Percentiles rank a stretch among this genome's conserved stretches.
Evolutionary conservation across 2,329 filamentous ascomycete species (phyloP).

Genomic region (Daldinia eschscholtzii): DNA sequence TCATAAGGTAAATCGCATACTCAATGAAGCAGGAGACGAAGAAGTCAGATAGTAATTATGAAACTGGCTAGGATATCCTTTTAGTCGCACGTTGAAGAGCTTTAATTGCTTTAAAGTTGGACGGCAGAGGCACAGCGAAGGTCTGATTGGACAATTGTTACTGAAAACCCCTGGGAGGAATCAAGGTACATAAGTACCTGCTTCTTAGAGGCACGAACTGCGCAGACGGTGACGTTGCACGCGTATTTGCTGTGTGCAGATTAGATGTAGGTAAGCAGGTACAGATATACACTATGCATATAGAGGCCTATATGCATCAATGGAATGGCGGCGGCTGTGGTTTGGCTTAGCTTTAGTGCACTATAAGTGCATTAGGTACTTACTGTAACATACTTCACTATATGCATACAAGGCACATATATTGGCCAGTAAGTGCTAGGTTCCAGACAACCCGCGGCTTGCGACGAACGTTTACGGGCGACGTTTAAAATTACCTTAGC

Average conservation of each 20-base stretch:
- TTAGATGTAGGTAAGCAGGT: background rate
- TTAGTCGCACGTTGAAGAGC: constrained; percentile 34
- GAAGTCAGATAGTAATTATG: constrained; percentile 29
- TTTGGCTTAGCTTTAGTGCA: background rate
- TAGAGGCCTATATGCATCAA: constrained; percentile 5
- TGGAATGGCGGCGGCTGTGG: background rate
- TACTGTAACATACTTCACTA: background rate
- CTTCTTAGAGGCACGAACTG: constrained; percentile 9
- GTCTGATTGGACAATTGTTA: background rate
- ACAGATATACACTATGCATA: background rate
- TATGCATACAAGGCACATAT: background rate
- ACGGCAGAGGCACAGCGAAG: constrained; percentile 28
- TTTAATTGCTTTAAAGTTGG: constrained; percentile 29
- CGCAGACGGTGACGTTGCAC: constrained; percentile 13
- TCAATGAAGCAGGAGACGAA: constrained; percentile 17
- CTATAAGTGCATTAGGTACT: background rate
- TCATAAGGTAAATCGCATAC: constrained; percentile 7
- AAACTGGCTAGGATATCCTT: constrained; percentile 32
- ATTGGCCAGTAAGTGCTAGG: constrained; percentile 6
- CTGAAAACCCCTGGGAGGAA: constrained; percentile 1
- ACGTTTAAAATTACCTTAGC: background rate
- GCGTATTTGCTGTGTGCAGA: background rate
- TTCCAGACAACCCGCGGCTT: background rate
- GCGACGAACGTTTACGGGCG: background rate
- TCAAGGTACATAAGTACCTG: constrained; percentile 8